A percentile compares a stretch with the other conserved stretches of the same genome.
Evolutionary conservation across 1,139 yeast genomes (phyloP).

Genomic region (Taphrina deformans): DNA sequence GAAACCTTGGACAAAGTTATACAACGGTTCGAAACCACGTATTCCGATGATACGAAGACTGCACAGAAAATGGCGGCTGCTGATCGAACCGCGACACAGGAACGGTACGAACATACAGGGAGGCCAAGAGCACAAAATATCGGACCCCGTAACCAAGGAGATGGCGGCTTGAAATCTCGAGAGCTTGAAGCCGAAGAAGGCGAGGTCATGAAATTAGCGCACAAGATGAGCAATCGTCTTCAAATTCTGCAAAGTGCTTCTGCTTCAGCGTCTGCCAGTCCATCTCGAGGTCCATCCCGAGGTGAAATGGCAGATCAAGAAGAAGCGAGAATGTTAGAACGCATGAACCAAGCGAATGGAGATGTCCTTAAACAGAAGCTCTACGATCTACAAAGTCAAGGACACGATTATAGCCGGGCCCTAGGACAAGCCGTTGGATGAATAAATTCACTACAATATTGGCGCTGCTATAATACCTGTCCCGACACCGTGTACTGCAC

Average conservation of each 20-base stretch:
- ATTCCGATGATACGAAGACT: neutral
- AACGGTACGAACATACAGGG: slow-evolving; percentile 23
- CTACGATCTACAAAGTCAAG: slow-evolving; percentile 19
- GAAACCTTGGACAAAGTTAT: slow-evolving; percentile 24
- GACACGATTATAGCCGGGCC: slow-evolving; percentile 7
- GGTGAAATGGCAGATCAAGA: slow-evolving; percentile 16
- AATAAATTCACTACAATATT: neutral
- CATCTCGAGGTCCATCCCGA: slow-evolving; percentile 12
- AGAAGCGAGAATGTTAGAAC: slow-evolving; percentile 24
- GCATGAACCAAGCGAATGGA: slow-evolving; percentile 23
- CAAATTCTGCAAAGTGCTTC: slow-evolving; percentile 16
- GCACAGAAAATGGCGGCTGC: neutral
- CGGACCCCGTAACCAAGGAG: slow-evolving; percentile 2
- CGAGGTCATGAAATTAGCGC: slow-evolving; percentile 26
- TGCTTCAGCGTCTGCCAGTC: slow-evolving; percentile 24
- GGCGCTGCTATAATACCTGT: no score
- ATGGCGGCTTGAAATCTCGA: slow-evolving; percentile 11
- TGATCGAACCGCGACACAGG: neutral
- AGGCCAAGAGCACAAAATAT: slow-evolving; percentile 7
- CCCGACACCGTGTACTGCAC: no score
- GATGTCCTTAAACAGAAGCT: slow-evolving; percentile 13
- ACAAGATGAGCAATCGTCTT: slow-evolving; percentile 21
- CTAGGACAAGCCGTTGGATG: neutral
- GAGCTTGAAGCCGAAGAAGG: slow-evolving; percentile 29
- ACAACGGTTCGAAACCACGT: slow-evolving; percentile 17